Conservation (phyloP, 345 rosid genomes). For the Raphanus raphanistrum region DNA sequence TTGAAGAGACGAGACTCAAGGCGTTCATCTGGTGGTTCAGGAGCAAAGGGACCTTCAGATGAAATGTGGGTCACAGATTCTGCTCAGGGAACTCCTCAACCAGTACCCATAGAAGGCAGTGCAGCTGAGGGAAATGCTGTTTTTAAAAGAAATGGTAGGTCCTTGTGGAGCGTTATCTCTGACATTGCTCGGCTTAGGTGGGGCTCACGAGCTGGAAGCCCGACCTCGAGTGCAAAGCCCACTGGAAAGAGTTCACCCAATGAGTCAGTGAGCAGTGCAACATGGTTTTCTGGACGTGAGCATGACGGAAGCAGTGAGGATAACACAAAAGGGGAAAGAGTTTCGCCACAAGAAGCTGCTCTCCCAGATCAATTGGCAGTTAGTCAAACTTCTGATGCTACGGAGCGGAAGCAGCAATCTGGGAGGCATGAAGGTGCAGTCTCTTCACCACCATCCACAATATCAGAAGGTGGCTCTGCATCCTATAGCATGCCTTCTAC, state of each 20-base stretch:
- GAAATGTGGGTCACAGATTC: constrained; percentile 80
- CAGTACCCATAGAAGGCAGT: constrained; percentile 45
- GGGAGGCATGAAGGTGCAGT: constrained; percentile 40
- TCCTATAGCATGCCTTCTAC: constrained; percentile 43
- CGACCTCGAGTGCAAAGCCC: constrained; percentile 50
- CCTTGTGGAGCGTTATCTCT: constrained; percentile 73
- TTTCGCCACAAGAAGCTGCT: constrained; percentile 42
- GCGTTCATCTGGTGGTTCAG: constrained; percentile 50
- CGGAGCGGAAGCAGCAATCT: constrained; percentile 35
- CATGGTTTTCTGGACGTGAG: constrained; percentile 90
- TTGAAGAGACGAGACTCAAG: constrained; percentile 45
- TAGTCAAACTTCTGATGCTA: constrained; percentile 37
- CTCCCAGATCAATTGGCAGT: constrained; percentile 42
- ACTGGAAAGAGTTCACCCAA: constrained; percentile 59
- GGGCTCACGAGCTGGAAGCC: constrained; percentile 63
- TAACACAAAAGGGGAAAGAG: constrained; percentile 46
- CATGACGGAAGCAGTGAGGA: constrained; percentile 61
- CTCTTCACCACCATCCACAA: constrained; percentile 37
- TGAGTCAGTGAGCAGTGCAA: constrained; percentile 64
- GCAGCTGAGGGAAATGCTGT: constrained; percentile 41
- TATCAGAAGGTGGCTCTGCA: constrained; percentile 46
- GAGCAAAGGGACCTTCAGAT: constrained; percentile 78
- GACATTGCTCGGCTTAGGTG: constrained; percentile 69
- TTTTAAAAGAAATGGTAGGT: constrained; percentile 61
- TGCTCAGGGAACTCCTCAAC: constrained; percentile 51